A percentile compares a stretch with the other conserved stretches of the same genome.
These are phyloP conservation scores for Auricularia sp. DNA, from an alignment of 768 basidiomycete species.

Conservation along the genomic window DNA sequence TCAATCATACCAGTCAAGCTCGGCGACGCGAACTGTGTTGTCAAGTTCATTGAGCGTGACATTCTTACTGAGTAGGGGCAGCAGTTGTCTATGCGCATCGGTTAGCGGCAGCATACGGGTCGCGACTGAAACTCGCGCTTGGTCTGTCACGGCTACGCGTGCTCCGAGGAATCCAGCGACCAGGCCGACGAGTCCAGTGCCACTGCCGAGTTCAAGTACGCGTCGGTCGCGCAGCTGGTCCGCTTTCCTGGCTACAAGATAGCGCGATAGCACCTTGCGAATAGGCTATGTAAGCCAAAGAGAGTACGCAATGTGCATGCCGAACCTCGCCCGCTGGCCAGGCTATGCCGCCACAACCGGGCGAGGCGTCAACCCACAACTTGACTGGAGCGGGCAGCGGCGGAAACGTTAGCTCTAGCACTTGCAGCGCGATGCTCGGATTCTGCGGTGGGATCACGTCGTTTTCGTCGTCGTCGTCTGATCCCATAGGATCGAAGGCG, in stretches of 20 bases:
- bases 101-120: constrained; percentile 4
- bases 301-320: constrained; percentile 1
- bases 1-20: constrained; percentile 68
- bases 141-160: constrained; percentile 75
- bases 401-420: constrained; percentile 6
- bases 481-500: background rate
- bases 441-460: constrained; percentile 10
- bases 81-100: constrained; percentile 44
- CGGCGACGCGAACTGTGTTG: constrained; percentile 43
- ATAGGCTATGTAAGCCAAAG: background rate
- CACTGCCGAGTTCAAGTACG: constrained; percentile 79
- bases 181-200: constrained; percentile 89
- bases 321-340: constrained; percentile 88
- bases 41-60: constrained; percentile 53
- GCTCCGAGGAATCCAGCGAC: constrained; percentile 61
- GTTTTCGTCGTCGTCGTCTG: constrained; percentile 5
- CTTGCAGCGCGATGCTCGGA: constrained; percentile 9
- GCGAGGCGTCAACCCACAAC: constrained; percentile 65
- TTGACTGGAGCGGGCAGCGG: constrained; percentile 13
- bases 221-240: constrained; percentile 41
- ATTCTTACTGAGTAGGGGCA: constrained; percentile 72
- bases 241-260: constrained; percentile 50
- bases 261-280: constrained; percentile 62
- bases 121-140: constrained; percentile 51
- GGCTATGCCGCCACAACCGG: constrained; percentile 85